phyloP scores from a whole-genome alignment of 2,329 filamentous ascomycete species.

The Lecanosticta acicola region DNA sequence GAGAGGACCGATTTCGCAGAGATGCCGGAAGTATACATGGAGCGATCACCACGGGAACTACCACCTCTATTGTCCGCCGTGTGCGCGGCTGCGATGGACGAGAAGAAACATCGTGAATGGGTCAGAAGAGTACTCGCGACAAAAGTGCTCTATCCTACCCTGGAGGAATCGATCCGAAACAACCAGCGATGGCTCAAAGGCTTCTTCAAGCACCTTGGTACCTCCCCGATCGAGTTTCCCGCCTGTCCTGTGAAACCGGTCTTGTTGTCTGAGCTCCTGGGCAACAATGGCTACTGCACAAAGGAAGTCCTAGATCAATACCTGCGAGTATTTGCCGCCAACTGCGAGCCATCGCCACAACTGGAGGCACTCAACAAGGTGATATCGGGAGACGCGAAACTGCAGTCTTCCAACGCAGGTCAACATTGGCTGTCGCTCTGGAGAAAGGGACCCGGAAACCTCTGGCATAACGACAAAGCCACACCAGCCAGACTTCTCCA shows the following conservation, averaged over 20 bases:
- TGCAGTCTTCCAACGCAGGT: constrained; percentile 14
- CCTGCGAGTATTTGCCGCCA: constrained; percentile 19
- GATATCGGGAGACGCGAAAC: constrained; percentile 11
- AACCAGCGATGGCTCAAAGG: constrained; percentile 17
- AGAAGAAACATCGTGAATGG: background rate
- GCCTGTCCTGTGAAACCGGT: constrained; percentile 4
- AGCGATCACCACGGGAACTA: constrained; percentile 7
- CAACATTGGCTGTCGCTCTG: constrained; percentile 23
- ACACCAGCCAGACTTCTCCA: background rate
- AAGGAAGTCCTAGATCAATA: constrained; percentile 24
- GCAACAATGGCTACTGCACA: constrained; percentile 17
- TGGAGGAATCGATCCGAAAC: constrained; percentile 9
- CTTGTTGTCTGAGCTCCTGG: constrained; percentile 9
- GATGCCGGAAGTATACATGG: constrained; percentile 23
- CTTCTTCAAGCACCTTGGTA: constrained; percentile 9
- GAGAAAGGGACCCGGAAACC: background rate
- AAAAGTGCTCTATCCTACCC: constrained; percentile 16
- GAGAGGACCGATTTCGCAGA: constrained; percentile 12
- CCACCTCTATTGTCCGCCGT: constrained; percentile 9
- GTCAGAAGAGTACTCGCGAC: constrained; percentile 8
- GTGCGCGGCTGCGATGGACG: constrained; percentile 3
- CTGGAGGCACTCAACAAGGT: constrained; percentile 24
- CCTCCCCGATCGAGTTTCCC: constrained; percentile 3
- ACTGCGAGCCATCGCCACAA: constrained; percentile 21
- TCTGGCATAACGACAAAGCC: background rate